Base-by-base conservation (phyloP, 1,284 basidiomycete species). In the Macrocystidia cucumis region DNA sequence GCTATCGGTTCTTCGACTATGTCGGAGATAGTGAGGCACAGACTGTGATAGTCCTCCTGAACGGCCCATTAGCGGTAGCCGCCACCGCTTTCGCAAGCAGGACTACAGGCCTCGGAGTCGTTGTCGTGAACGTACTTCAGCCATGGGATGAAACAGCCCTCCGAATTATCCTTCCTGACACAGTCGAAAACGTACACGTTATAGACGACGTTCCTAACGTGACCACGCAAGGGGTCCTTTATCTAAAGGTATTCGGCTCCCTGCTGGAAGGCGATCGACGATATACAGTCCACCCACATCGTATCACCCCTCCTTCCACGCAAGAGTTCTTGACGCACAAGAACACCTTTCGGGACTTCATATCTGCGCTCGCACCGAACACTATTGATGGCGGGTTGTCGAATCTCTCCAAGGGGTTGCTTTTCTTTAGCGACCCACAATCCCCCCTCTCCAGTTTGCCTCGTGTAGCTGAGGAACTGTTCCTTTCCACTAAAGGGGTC, bases 111-210 rank as follows among this genome's bases (percentile, higher is more conserved):
- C 50, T 87, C 11, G 80, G 78, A 5, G 65, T 80, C 3, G 57
- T 90, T 30, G 56, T 74, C 29, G 81, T 91, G 34, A 78, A 85
- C 44, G 76, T 87, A 18, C 67, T 88, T 29, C 73, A 84, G 34
- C 83, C 88, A 20, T 86, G 88, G 88, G 63, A 76, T 46, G 72
- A 79, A 47, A 60, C 67, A 17, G 63, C 72, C 11, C 63, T 91
- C 42, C 69, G 67, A 39, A 56, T 54, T 6, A 56, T 69, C 18
- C 54, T 91, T 26, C 88, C 86, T 3, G 38, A 60, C 2, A 71
- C 70, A 9, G 76, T 65, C 14, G 67, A 63, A 48, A 63, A 56
- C 6, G 60, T 88, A 7, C 71, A 85, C 43, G 80, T 89, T 40
- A 58, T 88, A 24, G 87, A 88, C 41, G 86, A 89, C 40, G 79